phyloP scores from a whole-genome alignment of 106 monocot species.

The Apostasia ramifera region DNA sequence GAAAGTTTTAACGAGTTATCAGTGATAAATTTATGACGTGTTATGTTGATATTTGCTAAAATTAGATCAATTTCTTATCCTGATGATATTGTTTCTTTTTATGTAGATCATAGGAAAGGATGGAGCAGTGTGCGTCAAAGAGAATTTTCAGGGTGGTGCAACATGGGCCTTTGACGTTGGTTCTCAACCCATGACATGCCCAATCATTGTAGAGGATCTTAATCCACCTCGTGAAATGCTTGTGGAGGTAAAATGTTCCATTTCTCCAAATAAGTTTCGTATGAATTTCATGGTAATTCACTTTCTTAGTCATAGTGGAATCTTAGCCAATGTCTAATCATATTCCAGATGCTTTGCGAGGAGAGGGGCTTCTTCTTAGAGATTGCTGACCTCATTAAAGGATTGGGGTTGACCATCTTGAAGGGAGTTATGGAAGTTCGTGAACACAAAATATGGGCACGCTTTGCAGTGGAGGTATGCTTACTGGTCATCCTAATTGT shows the following conservation, averaged over 20 bases:
- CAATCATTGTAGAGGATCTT: slow-evolving; percentile 92
- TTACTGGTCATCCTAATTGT: too few species aligned
- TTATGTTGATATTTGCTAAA: too few species aligned
- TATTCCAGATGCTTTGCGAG: slow-evolving; percentile 83
- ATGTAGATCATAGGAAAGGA: slow-evolving; percentile 54
- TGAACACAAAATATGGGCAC: slow-evolving; percentile 83
- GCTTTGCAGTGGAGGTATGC: slow-evolving; percentile 86
- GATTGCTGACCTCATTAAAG: slow-evolving; percentile 82
- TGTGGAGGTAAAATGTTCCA: slow-evolving; percentile 56
- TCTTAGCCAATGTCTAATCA: too few species aligned
- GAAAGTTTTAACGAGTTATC: too few species aligned
- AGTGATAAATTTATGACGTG: too few species aligned
- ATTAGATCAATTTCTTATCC: too few species aligned
- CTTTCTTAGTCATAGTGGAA: too few species aligned
- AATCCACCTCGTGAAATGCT: slow-evolving; percentile 83
- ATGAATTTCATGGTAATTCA: too few species aligned
- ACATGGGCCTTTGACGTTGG: slow-evolving; percentile 94
- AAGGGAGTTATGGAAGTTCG: slow-evolving; percentile 89
- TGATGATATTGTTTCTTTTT: not conserved
- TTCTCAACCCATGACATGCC: slow-evolving; percentile 57
- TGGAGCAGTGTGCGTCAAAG: slow-evolving; percentile 47
- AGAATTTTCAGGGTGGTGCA: slow-evolving; percentile 67
- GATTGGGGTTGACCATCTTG: slow-evolving; percentile 88
- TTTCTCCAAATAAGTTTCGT: too few species aligned
- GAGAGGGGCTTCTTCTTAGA: slow-evolving; percentile 88